A percentile compares a stretch with the other conserved stretches of the same genome.
These are phyloP conservation scores for Strigomonas culicis DNA, from an alignment of 208 protist genomes.

Conservation along the genomic window DNA sequence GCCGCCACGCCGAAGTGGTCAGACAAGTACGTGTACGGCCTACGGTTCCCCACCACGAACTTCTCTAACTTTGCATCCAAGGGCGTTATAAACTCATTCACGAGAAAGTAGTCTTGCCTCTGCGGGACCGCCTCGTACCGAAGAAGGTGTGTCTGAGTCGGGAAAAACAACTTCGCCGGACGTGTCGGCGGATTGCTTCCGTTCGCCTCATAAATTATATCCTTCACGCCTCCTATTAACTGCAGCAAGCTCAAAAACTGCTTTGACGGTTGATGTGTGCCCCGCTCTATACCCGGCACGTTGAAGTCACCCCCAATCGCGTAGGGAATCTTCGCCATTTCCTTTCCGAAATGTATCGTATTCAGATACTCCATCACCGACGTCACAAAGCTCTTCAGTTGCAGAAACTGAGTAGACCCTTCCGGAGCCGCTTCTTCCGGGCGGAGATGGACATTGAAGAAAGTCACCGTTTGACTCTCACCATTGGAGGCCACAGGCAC, in stretches of 20 bases:
- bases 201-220: slow-evolving; percentile 54
- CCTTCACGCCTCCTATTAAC: slow-evolving; percentile 45
- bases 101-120: slow-evolving; percentile 87
- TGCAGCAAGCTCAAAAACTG: slow-evolving; percentile 62
- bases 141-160: slow-evolving; percentile 72
- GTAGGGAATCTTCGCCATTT: slow-evolving; percentile 35
- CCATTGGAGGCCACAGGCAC: slow-evolving; percentile 33
- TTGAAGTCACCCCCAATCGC: slow-evolving; percentile 85
- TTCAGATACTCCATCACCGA: slow-evolving; percentile 59
- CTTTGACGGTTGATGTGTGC: slow-evolving; percentile 38
- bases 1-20: slow-evolving; percentile 84
- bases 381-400: slow-evolving; percentile 63
- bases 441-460: slow-evolving; percentile 86
- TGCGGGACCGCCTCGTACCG: slow-evolving; percentile 53
- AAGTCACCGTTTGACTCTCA: slow-evolving; percentile 30
- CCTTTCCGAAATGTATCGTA: slow-evolving; percentile 2
- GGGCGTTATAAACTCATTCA: slow-evolving; percentile 35
- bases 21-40: slow-evolving; percentile 85
- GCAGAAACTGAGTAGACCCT: slow-evolving; percentile 69
- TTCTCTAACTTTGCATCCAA: slow-evolving; percentile 50
- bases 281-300: slow-evolving; percentile 65
- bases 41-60: slow-evolving; percentile 69
- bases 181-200: slow-evolving; percentile 66
- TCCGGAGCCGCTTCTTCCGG: slow-evolving; percentile 47
- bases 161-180: slow-evolving; percentile 77